Conservation (phyloP, 768 basidiomycete genomes). For the Pleurotus citrinopileatus region DNA sequence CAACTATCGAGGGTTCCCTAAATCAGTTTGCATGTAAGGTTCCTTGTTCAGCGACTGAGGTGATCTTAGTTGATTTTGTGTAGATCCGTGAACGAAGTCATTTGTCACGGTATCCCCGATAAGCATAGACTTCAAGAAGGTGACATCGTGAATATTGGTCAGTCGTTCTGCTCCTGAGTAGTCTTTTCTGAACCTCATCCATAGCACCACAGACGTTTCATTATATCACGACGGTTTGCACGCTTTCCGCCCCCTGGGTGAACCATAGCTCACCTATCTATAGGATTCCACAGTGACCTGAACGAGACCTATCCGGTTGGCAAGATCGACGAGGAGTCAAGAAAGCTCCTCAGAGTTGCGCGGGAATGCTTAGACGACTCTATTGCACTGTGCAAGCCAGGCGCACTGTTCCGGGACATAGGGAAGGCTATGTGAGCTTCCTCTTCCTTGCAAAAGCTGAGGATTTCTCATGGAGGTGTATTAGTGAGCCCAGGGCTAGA, state of each 20-base stretch:
- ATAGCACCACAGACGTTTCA: slow-evolving; percentile 57
- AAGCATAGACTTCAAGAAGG: slow-evolving; percentile 81
- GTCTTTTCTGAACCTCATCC: slow-evolving; percentile 15
- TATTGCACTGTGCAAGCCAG: slow-evolving; percentile 93
- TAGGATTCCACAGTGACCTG: slow-evolving; percentile 89
- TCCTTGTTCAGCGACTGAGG: not conserved
- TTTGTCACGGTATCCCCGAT: slow-evolving; percentile 97
- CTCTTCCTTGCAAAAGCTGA: not conserved
- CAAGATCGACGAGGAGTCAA: slow-evolving; percentile 77
- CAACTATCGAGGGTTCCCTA: slow-evolving; percentile 89
- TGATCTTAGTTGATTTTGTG: not conserved
- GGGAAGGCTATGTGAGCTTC: slow-evolving; percentile 76
- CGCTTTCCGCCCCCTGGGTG: slow-evolving; percentile 1
- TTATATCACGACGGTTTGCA: slow-evolving; percentile 71
- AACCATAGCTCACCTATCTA: slow-evolving; percentile 1
- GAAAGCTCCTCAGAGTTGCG: slow-evolving; percentile 78
- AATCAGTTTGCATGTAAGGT: slow-evolving; percentile 92
- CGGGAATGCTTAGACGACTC: slow-evolving; percentile 84
- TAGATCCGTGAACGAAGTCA: slow-evolving; percentile 91
- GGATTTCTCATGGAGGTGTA: slow-evolving; percentile 2
- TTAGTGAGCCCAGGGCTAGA: slow-evolving; percentile 81
- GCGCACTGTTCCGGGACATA: slow-evolving; percentile 83
- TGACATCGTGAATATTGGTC: slow-evolving; percentile 95
- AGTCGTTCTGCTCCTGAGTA: slow-evolving; percentile 17
- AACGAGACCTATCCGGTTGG: slow-evolving; percentile 94